A percentile compares a stretch with the other conserved stretches of the same genome.
phyloP scores from a whole-genome alignment of 345 rosid species.

The Euphorbia peplus region DNA sequence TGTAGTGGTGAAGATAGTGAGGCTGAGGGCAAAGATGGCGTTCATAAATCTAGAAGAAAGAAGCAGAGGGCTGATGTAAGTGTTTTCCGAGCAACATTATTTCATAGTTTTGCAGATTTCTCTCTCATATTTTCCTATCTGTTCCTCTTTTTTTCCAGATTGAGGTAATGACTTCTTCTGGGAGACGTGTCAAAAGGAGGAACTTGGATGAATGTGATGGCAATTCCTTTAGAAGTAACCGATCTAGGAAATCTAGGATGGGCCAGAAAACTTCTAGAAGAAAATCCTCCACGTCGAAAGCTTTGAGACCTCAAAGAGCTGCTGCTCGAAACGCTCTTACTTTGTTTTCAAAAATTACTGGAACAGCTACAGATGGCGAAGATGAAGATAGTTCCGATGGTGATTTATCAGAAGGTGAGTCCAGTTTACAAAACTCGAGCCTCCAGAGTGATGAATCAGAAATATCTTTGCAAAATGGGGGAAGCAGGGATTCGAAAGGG shows the following conservation, averaged over 20 bases:
- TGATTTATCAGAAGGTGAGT: constrained; percentile 71
- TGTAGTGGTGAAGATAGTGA: constrained; percentile 63
- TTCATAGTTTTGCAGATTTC: constrained; percentile 3
- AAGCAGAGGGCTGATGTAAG: constrained; percentile 68
- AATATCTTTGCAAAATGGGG: constrained; percentile 46
- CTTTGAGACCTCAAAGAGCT: constrained; percentile 85
- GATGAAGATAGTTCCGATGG: constrained; percentile 67
- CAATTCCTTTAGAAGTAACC: constrained; percentile 42
- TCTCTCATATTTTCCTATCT: constrained; percentile 8
- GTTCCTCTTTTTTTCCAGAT: constrained; percentile 39
- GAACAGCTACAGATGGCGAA: constrained; percentile 69
- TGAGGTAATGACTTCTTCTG: constrained; percentile 84
- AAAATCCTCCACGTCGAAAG: constrained; percentile 63
- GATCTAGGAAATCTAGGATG: constrained; percentile 48
- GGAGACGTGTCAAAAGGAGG: constrained; percentile 88
- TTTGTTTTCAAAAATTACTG: constrained; percentile 78
- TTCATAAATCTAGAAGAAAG: constrained; percentile 71
- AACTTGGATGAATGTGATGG: constrained; percentile 70
- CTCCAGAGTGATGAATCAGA: constrained; percentile 65
- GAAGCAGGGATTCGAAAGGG: constrained; percentile 60
- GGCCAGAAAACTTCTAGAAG: constrained; percentile 50
- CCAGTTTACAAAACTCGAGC: constrained; percentile 51
- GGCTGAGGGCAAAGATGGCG: constrained; percentile 54
- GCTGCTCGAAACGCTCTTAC: constrained; percentile 93
- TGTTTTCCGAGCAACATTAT: constrained; percentile 5